These are phyloP conservation scores for Cavenderia fasciculata DNA, from an alignment of 78 protist genomes.

Conservation along the genomic window DNA sequence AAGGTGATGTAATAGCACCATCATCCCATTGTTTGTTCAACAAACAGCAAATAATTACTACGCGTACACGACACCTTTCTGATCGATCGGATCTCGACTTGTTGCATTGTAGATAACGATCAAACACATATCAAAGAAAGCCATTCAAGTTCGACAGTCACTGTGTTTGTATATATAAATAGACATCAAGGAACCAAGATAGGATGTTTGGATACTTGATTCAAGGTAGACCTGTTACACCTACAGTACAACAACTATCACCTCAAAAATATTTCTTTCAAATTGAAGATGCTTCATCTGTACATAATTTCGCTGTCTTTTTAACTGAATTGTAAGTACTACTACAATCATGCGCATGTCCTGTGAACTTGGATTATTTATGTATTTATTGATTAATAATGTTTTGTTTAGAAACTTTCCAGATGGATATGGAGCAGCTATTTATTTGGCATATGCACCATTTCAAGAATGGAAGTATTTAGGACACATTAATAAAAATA, in stretches of 20 bases:
- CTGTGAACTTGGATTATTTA: not conserved
- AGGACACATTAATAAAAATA: conserved; percentile 13
- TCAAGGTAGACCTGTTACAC: conserved; percentile 17
- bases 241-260: conserved; percentile 9
- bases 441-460: conserved; percentile 53
- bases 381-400: not conserved
- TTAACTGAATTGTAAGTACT: conserved; percentile 45
- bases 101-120: no score
- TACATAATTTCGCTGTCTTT: conserved; percentile 51
- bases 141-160: no score
- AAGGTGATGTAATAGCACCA: no score
- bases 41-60: no score
- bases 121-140: no score
- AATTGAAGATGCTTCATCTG: conserved; percentile 9
- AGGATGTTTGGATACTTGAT: conserved; percentile 46
- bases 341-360: no score
- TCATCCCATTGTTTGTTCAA: no score
- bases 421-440: conserved; percentile 43
- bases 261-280: conserved; percentile 25
- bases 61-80: no score
- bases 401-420: conserved; percentile 7
- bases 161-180: not conserved
- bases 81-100: no score
- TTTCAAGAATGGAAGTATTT: conserved; percentile 43
- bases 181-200: not conserved